Percentiles rank a stretch among this genome's conserved stretches.
Evolutionary conservation across 164 flowering plant species (phyloP).

Genomic region (Santalum album): DNA sequence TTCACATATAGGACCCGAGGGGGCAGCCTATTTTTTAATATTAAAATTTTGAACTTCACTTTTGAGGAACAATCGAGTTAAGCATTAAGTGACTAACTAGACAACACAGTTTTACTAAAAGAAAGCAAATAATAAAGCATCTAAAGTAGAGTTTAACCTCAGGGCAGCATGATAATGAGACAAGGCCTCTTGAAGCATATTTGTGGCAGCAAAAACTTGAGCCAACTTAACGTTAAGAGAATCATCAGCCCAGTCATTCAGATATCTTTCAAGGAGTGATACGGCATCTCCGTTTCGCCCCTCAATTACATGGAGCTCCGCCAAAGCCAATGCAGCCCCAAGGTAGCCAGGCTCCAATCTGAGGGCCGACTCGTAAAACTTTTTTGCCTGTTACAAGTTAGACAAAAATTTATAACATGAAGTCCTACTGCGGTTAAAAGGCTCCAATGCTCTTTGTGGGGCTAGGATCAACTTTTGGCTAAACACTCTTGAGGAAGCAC

Average conservation of each 20-base stretch:
- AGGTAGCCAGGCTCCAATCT: slow-evolving; percentile 92
- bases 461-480: no score
- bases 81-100: no score
- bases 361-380: slow-evolving; percentile 94
- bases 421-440: no score
- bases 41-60: no score
- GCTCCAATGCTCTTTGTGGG: no score
- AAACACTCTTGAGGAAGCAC: no score
- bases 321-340: slow-evolving; percentile 91
- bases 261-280: slow-evolving; percentile 74
- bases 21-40: background rate
- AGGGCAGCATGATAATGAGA: slow-evolving; percentile 90
- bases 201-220: slow-evolving; percentile 81
- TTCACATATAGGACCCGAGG: background rate
- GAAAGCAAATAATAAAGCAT: background rate
- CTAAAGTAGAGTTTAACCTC: slow-evolving; percentile 32
- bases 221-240: slow-evolving; percentile 92
- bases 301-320: slow-evolving; percentile 87
- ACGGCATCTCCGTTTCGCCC: slow-evolving; percentile 87
- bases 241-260: slow-evolving; percentile 92
- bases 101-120: background rate
- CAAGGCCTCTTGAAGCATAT: slow-evolving; percentile 83
- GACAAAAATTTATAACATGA: background rate
- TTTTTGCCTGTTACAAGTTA: slow-evolving; percentile 58
- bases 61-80: no score